Base-by-base conservation (phyloP, 164 flowering plant genomes). In the Houttuynia cordata region DNA sequence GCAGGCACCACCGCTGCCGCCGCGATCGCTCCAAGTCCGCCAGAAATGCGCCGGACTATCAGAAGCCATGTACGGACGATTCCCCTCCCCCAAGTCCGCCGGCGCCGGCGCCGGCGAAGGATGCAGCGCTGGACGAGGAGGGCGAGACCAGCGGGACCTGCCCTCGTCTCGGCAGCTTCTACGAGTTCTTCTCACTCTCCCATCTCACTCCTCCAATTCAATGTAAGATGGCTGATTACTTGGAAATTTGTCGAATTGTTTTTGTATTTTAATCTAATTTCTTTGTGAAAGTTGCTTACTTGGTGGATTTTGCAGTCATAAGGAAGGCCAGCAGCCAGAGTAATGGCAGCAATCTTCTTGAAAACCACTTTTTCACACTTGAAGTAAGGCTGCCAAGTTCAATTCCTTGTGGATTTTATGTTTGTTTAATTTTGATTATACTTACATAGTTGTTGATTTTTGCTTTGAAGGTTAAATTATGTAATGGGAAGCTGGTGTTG, bases 101-200 rank as follows among this genome's bases (percentile, higher is more conserved):
- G n/a, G 19, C 64, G 34, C 37, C 65, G 24, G 24, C 71, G n/a
- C 49, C 79, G 15, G 23, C 74, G 47, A 76, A 70, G 57, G 87
- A 81, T 56, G 74, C 37, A 8, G 51, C 17, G 49, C 17, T 80
- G 12, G 79, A 66, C 24, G 64, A 42, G 21, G 97, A 89, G 23
- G 89, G 81, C 63, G 96, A 88, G 63, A 76, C 81, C 75, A 85
- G 79, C 75, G 80, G 81, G 58, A 77, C 89, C 8, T 79, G 76
- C 63, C 91, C 95, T 24, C 81, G 82, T 73, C 84, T 93, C 7
- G 96, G 87, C 2, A 76, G 79, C 70, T 93, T 93, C 73, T 93
- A 90, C 67, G 97, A 93, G 64, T 93, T 93, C 78, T 90, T 93
- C 81, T 93, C 99, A 21, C 89, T 93, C 53, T 79, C 97, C 19